Base-by-base conservation (phyloP, 1,139 yeast genomes). In the Eremothecium sinecaudum region DNA sequence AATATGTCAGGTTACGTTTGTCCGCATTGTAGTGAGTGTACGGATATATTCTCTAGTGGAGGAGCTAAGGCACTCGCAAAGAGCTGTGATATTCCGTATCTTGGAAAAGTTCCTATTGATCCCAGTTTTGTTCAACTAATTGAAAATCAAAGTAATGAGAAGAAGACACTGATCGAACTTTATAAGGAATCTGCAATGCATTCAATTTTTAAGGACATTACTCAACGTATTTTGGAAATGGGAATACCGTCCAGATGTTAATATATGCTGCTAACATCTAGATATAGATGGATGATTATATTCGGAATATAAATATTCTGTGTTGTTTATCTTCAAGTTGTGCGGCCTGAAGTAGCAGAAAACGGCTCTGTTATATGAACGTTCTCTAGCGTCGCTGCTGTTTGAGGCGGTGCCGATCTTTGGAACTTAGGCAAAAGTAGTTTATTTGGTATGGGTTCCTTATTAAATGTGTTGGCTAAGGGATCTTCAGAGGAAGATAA, bases 1-100 rank as follows among this genome's bases (percentile, higher is more conserved):
- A 92, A 92, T 53, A 90, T 92, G 98, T 77, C 93, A 12, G 98
- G 98, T 2, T 92, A 82, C 57, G 80, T 86, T 5, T 92, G 98
- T 55, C 98, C 98, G 0, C 75, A 77, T 54, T 92, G 99, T 58
- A 71, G 81, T 2, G 97, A 87, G 52, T 79, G 90, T 53, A 86
- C 96, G 2, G 77, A 87, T 53, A 82, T 92, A 19, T 92, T 92
- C 55, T 81, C 87, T 48, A 72, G 79, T 33, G 98, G 97, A 4
- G 99, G 99, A n/a, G 99, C 98, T 1, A 59, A 70, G 46, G 61
- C 61, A 12, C 62, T 92, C 34, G 79, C 96, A 18, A 62, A 67
- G 23, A 71, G 71, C 34, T 68, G 74, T 40, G 59, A 65, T 4
- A 61, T 90, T 26, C 73, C 76, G 6, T 86, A 78, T 49, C 63